A percentile compares a stretch with the other conserved stretches of the same genome.
These are phyloP conservation scores for Condylostoma magnum DNA, from an alignment of 169 alveolate species.

Conservation along the genomic window DNA sequence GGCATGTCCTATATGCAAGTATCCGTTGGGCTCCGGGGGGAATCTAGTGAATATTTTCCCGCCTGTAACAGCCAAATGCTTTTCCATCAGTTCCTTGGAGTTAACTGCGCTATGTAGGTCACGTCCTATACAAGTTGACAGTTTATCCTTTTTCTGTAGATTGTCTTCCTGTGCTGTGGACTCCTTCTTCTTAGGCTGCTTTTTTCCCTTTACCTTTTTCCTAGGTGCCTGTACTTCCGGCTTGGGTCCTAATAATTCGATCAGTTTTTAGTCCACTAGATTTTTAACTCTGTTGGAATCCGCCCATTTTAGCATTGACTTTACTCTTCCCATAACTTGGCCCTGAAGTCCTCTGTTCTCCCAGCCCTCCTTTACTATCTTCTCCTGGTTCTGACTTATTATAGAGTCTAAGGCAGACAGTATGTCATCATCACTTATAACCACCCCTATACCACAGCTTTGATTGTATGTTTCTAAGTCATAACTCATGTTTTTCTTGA, in stretches of 20 bases:
- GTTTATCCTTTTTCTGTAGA: constrained; percentile 48
- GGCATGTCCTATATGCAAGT: constrained; percentile 99
- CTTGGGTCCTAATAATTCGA: constrained; percentile 65
- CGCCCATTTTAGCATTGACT: constrained; percentile 59
- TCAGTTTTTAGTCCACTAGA: constrained; percentile 58
- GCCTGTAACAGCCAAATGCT: constrained; percentile 75
- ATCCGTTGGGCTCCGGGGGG: constrained; percentile 99
- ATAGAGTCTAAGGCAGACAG: constrained; percentile 44
- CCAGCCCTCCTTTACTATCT: constrained; percentile 53
- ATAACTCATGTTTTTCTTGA: constrained; percentile 41
- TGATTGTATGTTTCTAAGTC: constrained; percentile 52
- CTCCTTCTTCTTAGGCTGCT: constrained; percentile 54
- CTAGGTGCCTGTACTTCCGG: constrained; percentile 49
- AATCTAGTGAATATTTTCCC: constrained; percentile 92
- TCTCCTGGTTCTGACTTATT: constrained; percentile 49
- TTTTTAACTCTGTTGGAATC: constrained; percentile 57
- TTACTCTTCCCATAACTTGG: constrained; percentile 12
- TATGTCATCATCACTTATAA: constrained; percentile 63
- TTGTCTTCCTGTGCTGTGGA: constrained; percentile 37
- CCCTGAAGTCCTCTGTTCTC: constrained; percentile 39
- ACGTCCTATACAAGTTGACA: constrained; percentile 76
- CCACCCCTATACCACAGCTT: constrained; percentile 72
- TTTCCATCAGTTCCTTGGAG: constrained; percentile 68
- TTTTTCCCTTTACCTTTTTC: constrained; percentile 43
- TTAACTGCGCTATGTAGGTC: constrained; percentile 70